Base-by-base conservation (phyloP, 768 basidiomycete genomes). In the Russula sp. region DNA sequence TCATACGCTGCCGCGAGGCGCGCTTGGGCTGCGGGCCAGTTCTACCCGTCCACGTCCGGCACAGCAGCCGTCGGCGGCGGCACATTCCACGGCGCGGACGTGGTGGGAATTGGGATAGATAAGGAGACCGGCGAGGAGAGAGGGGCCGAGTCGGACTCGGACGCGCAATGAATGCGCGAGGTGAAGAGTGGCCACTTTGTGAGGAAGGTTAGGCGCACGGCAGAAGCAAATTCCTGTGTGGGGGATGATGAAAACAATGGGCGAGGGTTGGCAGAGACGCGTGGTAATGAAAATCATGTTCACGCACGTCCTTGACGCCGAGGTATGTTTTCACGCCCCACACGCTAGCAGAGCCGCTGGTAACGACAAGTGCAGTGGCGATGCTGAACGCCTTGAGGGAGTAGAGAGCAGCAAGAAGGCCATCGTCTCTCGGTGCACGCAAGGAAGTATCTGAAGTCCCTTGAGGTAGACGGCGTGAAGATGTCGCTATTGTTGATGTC, bases 351-450 rank as follows among this genome's bases (percentile, higher is more conserved):
- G 76, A 71, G 0, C 81, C 86, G 27, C 80, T 76, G 3, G 78
- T 71, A 0, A 78, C 68, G 32, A 89, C 87, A 39, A 87, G 68
- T 9, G 80, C 69, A 0, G 88, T 89, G 6, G 88, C 86, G 45
- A 88, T 78, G 2, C 79, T 76, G 45, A 91, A 83, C 0, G 87
- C 88, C 66, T 82, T 82, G 67, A 81, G 74, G 1, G 82, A 80
- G 66, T 84, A 79, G 2, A 87, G 60, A 0, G 80, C 80, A 0
- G 77, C 27, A 27, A 2, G 1, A 3, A 80, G 79, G 42, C 75
- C 72, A 61, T 78, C 77, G 4, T 67, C 69, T 31, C 31, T 45
- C 4, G 62, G 44, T 27, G 2, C 39, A 45, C 53, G 18, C 2
- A 20, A 1, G 45, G 27, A 27, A 27, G 27, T 3, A 27, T 27